Percentiles rank a stretch among this genome's conserved stretches.
These are phyloP conservation scores for Nitzschia sp. DNA, from an alignment of 108 stramenopile genomes.

Conservation along the genomic window DNA sequence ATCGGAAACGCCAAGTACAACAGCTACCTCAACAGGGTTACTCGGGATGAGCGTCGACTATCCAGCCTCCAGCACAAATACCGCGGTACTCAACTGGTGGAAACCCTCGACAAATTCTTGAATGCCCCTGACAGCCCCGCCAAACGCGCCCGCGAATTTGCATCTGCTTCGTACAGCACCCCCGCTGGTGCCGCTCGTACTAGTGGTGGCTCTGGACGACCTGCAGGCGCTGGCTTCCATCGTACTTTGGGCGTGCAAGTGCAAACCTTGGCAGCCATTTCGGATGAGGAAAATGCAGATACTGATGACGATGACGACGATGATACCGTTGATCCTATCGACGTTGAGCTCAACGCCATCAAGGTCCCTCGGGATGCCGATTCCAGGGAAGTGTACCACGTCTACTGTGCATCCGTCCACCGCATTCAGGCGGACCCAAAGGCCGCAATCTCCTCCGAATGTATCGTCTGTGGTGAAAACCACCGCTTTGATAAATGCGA, in stretches of 20 bases:
- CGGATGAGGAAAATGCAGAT: neutral
- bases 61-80: neutral
- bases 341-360: neutral
- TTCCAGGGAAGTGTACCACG: neutral
- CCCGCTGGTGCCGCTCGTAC: neutral
- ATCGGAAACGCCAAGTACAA: slow-evolving; percentile 1
- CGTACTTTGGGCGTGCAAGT: too few species aligned
- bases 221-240: too few species aligned
- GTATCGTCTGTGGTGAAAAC: neutral
- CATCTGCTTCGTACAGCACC: neutral
- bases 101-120: neutral
- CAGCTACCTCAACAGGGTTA: slow-evolving; percentile 2
- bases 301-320: neutral
- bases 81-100: neutral
- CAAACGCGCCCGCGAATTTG: neutral
- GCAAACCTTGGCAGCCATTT: neutral
- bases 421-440: neutral
- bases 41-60: neutral
- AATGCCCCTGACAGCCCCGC: neutral
- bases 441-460: neutral
- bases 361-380: neutral
- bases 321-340: too few species aligned
- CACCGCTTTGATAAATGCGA: neutral
- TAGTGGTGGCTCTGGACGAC: neutral
- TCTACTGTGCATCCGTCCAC: neutral